phyloP scores from a whole-genome alignment of 1,284 basidiomycete genomes.

The Rugosomyces carneus region DNA sequence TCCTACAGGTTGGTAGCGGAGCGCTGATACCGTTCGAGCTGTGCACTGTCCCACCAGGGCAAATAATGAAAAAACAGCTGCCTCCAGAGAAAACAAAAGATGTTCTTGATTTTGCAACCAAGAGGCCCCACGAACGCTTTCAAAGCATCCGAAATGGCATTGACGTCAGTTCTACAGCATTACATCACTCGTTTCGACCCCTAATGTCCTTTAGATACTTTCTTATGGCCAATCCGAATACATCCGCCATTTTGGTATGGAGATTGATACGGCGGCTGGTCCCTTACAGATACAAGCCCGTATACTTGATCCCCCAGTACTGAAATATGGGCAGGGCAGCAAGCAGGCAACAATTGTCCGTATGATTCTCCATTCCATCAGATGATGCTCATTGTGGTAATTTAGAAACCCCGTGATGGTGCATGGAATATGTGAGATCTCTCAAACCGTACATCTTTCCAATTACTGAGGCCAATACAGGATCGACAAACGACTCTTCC shows the following conservation, averaged over 20 bases:
- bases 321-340: slow-evolving; percentile 51
- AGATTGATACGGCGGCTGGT: slow-evolving; percentile 36
- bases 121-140: slow-evolving; percentile 51
- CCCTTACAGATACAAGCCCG: slow-evolving; percentile 48
- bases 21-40: slow-evolving; percentile 64
- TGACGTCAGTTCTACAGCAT: slow-evolving; percentile 26
- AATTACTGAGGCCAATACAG: slow-evolving; percentile 23
- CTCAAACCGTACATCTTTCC: neutral
- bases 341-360: slow-evolving; percentile 46
- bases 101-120: slow-evolving; percentile 64
- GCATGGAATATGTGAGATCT: slow-evolving; percentile 60
- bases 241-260: slow-evolving; percentile 56
- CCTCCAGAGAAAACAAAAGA: slow-evolving; percentile 56
- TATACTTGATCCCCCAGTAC: slow-evolving; percentile 47
- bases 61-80: slow-evolving; percentile 65
- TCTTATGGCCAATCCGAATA: slow-evolving; percentile 68
- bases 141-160: slow-evolving; percentile 47
- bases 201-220: slow-evolving; percentile 28
- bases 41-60: slow-evolving; percentile 56
- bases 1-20: slow-evolving; percentile 46
- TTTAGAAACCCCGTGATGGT: slow-evolving; percentile 51
- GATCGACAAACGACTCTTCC: slow-evolving; percentile 58
- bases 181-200: neutral
- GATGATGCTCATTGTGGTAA: neutral
- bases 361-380: slow-evolving; percentile 7